Evolutionary conservation across 805 yeast species (phyloP), one percentile per base, ranked within the genome.

Genomic region (Phaffomyces opuntiae): DNA sequence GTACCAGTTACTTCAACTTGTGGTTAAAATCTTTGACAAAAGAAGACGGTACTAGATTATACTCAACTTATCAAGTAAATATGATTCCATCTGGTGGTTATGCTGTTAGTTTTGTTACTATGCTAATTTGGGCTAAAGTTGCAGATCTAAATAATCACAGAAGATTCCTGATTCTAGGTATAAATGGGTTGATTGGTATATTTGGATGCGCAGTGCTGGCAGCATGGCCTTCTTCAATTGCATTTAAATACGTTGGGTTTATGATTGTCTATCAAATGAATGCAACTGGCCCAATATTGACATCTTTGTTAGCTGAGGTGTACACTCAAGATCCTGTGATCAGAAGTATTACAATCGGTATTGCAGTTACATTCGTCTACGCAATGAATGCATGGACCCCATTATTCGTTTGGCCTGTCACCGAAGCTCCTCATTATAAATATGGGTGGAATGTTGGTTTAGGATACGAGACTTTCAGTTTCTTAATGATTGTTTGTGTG

Each of bases 1-100:
- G 50, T 37, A 79, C 80, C 33, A 70, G 76, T 17, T 77, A 72
- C 54, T 57, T 69, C 19, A 45, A 42, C 24, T 68, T 74, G 53
- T 80, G 81, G 87, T 70, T 73, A 39, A 62, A 42, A 31, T 25
- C 37, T 14, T 33, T 48, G 32, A 41, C 35, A 33, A 32, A 39
- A 24, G n/a, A n/a, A 26, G 43, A 65, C 55, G 66, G 70, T 16
- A 62, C 64, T 25, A 60, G 58, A 42, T 61, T 57, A 36, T 77
- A 58, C 11, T n/a, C 37, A 7, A 40, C 42, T 4, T 32, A 29
- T 24, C 39, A 39, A 24, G 25, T 45, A 11, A 48, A 45, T 27
- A 31, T 48, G 29, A 48, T 48, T 14, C 51, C 51, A 27, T 31
- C 39, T 31, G 49, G 49, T 33, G 49, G 49, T 17, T 41, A 48